These are phyloP conservation scores for Colletotrichum shisoi DNA, from an alignment of 2,329 filamentous ascomycete species.

Conservation along the genomic window DNA sequence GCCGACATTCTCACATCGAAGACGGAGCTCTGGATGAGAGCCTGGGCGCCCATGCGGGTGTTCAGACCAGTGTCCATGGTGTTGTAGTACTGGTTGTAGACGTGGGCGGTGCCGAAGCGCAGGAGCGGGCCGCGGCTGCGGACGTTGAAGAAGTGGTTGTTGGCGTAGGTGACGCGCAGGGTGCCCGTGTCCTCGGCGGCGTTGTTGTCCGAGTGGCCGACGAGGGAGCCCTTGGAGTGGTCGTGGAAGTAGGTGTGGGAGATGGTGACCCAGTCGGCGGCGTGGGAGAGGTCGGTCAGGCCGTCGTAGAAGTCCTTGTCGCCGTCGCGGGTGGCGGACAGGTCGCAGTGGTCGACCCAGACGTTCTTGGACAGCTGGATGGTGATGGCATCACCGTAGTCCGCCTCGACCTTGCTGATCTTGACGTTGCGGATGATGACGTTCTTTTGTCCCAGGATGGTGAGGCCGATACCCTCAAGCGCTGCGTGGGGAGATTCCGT, in stretches of 20 bases:
- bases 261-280: conserved; percentile 64
- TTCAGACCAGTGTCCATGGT: conserved; percentile 55
- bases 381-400: conserved; percentile 64
- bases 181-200: conserved; percentile 63
- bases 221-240: conserved; percentile 66
- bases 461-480: conserved; percentile 56
- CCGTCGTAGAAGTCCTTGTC: conserved; percentile 74
- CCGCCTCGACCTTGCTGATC: conserved; percentile 61
- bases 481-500: not conserved
- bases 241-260: conserved; percentile 49
- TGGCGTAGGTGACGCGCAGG: conserved; percentile 66
- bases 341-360: conserved; percentile 71
- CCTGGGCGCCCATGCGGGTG: conserved; percentile 59
- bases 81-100: conserved; percentile 55
- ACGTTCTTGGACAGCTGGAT: conserved; percentile 62
- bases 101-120: conserved; percentile 69
- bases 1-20: conserved; percentile 55
- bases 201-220: conserved; percentile 65
- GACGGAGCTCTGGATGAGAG: conserved; percentile 61
- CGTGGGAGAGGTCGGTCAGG: conserved; percentile 67
- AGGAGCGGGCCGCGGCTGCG: conserved; percentile 67
- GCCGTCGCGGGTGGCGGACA: conserved; percentile 59
- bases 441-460: conserved; percentile 59
- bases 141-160: conserved; percentile 69
- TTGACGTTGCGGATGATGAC: conserved; percentile 67